Base-by-base conservation (phyloP, 2,329 filamentous ascomycete genomes). In the Tolypocladium cylindrosporum region DNA sequence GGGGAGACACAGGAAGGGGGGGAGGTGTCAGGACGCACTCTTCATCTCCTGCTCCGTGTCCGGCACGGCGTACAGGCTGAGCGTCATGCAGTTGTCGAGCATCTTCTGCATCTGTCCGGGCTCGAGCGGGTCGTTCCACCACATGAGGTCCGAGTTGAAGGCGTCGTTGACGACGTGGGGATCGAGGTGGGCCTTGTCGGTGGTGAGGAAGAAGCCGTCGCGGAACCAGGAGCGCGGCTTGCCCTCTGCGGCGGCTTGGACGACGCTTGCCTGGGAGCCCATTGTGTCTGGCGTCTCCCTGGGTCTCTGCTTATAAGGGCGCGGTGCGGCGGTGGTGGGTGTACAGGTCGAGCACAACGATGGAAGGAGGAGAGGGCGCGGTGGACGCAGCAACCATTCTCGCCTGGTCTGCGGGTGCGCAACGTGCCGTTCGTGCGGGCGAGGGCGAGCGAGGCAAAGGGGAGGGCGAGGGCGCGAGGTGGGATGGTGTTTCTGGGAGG, bases 171-270 rank as follows among this genome's bases (percentile, higher is more conserved):
- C 72, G 40, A 77, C 77, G 41, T 75, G 68, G 31, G 80, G 71
- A 56, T 85, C 78, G 59, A 88, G 70, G 56, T 82, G 78, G 11
- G 71, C 66, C 37, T 77, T 78, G 65, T 87, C 79, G 42, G 83
- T 87, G 36, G 84, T 87, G 69, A 87, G 74, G 63, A 85, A 71
- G 68, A 83, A 87, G 58, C 77, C 75, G 61, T 79, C 76, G 50
- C 75, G 74, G 62, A 76, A 77, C 81, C 81, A 83, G 60, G 73
- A 76, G 59, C 67, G 68, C 34, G 70, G 67, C 50, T 61, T 59
- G 59, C 68, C 71, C 57, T 73, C 71, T n/a, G 67, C 62, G 10
- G 57, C 36, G 53, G 36, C 62, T 58, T 65, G 61, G n/a, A 67
- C 45, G 51, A 58, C 55, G 57, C 52, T 39, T 55, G 50, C 43